phyloP scores from a whole-genome alignment of 129 eudicot species.

The Silybum marianum region DNA sequence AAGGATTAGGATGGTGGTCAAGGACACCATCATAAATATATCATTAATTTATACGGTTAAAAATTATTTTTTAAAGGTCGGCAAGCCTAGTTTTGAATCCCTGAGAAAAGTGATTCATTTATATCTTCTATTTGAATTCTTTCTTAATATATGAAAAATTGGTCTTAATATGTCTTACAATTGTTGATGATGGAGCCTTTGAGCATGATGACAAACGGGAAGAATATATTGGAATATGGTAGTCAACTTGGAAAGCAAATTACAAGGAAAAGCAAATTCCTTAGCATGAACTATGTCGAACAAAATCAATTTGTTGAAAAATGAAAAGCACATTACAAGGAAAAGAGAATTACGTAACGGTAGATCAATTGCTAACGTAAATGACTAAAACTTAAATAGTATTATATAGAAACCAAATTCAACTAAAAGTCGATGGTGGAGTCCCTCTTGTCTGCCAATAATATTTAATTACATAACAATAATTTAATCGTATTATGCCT shows the following conservation, averaged over 20 bases:
- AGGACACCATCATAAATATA: neutral
- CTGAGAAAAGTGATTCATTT: neutral
- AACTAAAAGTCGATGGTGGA: neutral
- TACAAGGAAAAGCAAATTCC: too few relatives aligned
- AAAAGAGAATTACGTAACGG: neutral
- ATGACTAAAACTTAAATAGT: neutral
- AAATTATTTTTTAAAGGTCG: neutral
- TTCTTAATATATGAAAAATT: neutral
- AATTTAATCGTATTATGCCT: neutral
- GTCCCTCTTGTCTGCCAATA: neutral
- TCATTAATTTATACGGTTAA: neutral
- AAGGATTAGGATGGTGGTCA: neutral
- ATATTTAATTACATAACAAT: neutral
- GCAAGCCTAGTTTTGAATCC: neutral
- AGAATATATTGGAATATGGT: neutral
- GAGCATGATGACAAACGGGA: neutral
- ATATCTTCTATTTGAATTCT: neutral
- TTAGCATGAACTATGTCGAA: neutral
- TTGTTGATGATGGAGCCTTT: neutral
- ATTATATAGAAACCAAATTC: neutral
- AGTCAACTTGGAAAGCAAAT: too few relatives aligned
- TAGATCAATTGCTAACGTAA: neutral
- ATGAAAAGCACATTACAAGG: neutral
- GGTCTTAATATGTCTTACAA: neutral
- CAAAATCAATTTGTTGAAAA: neutral